Base-by-base conservation (phyloP, 768 basidiomycete species). In the Amanita exitialis region DNA sequence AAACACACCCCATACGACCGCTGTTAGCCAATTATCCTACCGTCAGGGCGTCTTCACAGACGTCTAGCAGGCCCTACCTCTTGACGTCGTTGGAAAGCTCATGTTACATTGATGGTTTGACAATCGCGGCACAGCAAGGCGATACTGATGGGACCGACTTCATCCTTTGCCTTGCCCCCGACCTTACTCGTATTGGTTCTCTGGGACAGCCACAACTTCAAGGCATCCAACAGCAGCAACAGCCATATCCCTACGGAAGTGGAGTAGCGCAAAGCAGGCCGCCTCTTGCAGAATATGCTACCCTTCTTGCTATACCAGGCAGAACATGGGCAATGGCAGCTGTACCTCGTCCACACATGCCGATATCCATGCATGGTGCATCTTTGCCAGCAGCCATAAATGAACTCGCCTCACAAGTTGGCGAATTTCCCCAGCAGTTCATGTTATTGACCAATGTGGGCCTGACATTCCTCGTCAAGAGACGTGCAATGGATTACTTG, bases 401-500 rank as follows among this genome's bases (percentile, higher is more conserved):
- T 59, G 91, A 95, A 67, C 71, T 95, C 36, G 86, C 84, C 0
- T 77, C 79, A 16, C 90, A 94, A 62, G 85, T 87, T 59, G 79
- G 78, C n/a, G 81, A 86, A 52, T 70, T 76, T 9, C 72, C 86
- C 18, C 74, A 76, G 44, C 85, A 90, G 59, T 95, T 93, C 63
- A 80, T 97, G 73, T 77, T 97, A 52, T 67, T 97, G 53, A 91
- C 86, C 21, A 94, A 91, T 58, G 83, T 82, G 15, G 93, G 92
- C 4, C 64, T 96, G 54, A 86, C 83, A 16, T 83, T 89, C 62
- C 70, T 95, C 48, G 73, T 75, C 23, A 90, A 92, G 67, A 77
- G 89, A 51, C 77, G 92, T 38, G 83, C 94, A 5, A 64, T 95
- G 45, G 95, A 98, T 62, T 86, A 88, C 54, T 66, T 97, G 48